Percentiles rank a stretch among this genome's conserved stretches.
phyloP scores from a whole-genome alignment of 805 yeast species.

The Kuraishia capsulata region DNA sequence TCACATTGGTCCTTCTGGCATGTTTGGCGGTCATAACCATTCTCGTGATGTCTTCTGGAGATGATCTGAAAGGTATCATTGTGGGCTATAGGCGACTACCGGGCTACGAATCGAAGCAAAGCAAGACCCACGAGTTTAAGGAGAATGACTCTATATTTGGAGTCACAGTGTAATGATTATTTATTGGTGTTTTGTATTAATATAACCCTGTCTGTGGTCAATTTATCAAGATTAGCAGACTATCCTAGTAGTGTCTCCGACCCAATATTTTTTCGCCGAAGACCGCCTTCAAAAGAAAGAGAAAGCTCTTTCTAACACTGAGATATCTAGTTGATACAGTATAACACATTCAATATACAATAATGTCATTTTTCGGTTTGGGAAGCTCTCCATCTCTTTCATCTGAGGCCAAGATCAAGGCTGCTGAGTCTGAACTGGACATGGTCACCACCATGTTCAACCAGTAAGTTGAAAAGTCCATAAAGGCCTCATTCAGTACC shows the following conservation, averaged over 20 bases:
- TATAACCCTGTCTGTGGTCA: too few relatives aligned
- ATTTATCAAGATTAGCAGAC: too few relatives aligned
- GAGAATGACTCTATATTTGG: too few relatives aligned
- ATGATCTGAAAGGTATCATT: neutral
- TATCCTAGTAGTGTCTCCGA: too few relatives aligned
- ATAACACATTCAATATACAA: too few relatives aligned
- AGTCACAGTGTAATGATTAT: too few relatives aligned
- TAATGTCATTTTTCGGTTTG: conserved; percentile 69
- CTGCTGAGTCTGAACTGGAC: conserved; percentile 96
- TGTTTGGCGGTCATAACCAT: conserved; percentile 14
- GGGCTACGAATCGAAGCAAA: neutral
- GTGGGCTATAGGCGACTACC: neutral
- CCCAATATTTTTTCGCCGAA: too few relatives aligned
- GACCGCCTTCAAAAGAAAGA: too few relatives aligned
- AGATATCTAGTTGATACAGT: too few relatives aligned
- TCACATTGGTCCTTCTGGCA: conserved; percentile 23
- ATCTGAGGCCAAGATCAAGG: conserved; percentile 69
- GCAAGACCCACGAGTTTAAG: neutral
- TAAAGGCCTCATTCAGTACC: too few relatives aligned
- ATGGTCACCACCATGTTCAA: conserved; percentile 98
- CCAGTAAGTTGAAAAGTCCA: conserved; percentile 20
- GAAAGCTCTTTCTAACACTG: too few relatives aligned
- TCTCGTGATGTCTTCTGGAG: conserved; percentile 3
- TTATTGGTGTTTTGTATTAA: too few relatives aligned
- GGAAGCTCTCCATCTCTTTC: conserved; percentile 71